phyloP scores from a whole-genome alignment of 495 filamentous ascomycete species.

The Achaetomiella virescens region DNA sequence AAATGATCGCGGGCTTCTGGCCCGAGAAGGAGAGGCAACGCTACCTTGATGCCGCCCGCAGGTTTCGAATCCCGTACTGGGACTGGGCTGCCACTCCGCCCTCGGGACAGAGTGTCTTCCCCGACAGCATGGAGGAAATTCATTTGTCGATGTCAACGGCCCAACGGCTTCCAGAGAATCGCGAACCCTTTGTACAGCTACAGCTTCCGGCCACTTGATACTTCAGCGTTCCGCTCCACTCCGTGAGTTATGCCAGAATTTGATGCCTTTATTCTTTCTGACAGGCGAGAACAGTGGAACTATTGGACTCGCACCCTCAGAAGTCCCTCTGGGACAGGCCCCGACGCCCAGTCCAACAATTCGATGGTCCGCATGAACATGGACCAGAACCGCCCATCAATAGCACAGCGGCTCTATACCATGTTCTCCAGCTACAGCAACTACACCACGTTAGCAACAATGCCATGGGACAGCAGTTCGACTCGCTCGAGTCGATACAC shows the following conservation, averaged over 20 bases:
- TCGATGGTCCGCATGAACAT: conserved; percentile 42
- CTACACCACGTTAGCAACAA: conserved; percentile 56
- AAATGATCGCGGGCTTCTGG: conserved; percentile 49
- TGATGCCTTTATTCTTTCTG: neutral
- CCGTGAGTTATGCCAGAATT: conserved; percentile 35
- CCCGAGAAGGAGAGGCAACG: conserved; percentile 36
- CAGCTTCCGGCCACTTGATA: conserved; percentile 50
- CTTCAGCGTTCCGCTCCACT: conserved; percentile 33
- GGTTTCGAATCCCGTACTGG: conserved; percentile 63
- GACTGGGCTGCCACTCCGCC: conserved; percentile 57
- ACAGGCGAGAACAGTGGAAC: conserved; percentile 23
- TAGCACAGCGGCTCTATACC: conserved; percentile 51
- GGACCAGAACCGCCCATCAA: conserved; percentile 39
- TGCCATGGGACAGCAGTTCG: conserved; percentile 41
- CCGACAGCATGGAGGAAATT: conserved; percentile 40
- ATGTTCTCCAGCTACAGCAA: conserved; percentile 53
- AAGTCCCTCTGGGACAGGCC: conserved; percentile 37
- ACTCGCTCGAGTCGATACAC: conserved; percentile 60
- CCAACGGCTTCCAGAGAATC: conserved; percentile 48
- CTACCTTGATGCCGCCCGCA: conserved; percentile 45
- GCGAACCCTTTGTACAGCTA: conserved; percentile 59
- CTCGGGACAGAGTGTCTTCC: conserved; percentile 41
- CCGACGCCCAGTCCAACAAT: conserved; percentile 47
- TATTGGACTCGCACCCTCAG: conserved; percentile 45
- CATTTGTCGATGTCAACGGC: conserved; percentile 42